Evolutionary conservation across 768 basidiomycete genomes (phyloP).

Genomic region (Phanerochaete sordida): DNA sequence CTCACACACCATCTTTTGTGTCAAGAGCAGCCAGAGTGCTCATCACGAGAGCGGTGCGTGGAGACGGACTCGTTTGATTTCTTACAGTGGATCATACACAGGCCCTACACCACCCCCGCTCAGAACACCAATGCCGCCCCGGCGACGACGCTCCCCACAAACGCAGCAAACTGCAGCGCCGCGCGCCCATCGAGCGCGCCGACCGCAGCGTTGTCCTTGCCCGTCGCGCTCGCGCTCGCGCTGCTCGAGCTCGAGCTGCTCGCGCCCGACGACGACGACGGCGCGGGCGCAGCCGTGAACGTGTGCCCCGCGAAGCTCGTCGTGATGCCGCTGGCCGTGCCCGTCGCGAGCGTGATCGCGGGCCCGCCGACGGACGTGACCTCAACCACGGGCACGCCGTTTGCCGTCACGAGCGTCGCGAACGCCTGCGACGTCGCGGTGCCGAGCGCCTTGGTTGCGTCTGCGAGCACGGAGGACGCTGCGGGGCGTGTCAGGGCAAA

Average conservation of each 20-base stretch:
- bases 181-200: not conserved
- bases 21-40: too few species aligned
- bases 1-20: too few species aligned
- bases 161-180: slow-evolving; percentile 11
- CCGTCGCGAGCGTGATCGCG: slow-evolving; percentile 24
- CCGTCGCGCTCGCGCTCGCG: not conserved
- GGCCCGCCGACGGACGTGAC: slow-evolving; percentile 18
- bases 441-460: slow-evolving; percentile 14
- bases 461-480: slow-evolving; percentile 14
- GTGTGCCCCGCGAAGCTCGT: slow-evolving; percentile 21
- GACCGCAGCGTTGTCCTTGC: slow-evolving; percentile 6
- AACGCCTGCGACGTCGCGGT: slow-evolving; percentile 15
- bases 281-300: slow-evolving; percentile 15
- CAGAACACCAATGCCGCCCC: slow-evolving; percentile 18
- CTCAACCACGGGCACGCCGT: slow-evolving; percentile 19
- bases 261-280: slow-evolving; percentile 4
- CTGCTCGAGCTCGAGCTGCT: not conserved
- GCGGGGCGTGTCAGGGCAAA: not conserved
- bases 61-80: too few species aligned
- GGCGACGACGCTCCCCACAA: slow-evolving; percentile 15
- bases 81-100: not conserved
- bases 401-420: slow-evolving; percentile 15
- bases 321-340: slow-evolving; percentile 8
- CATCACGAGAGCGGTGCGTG: too few species aligned
- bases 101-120: too few species aligned